These are phyloP conservation scores for Russula vinacea DNA, from an alignment of 768 basidiomycete genomes.

Conservation along the genomic window DNA sequence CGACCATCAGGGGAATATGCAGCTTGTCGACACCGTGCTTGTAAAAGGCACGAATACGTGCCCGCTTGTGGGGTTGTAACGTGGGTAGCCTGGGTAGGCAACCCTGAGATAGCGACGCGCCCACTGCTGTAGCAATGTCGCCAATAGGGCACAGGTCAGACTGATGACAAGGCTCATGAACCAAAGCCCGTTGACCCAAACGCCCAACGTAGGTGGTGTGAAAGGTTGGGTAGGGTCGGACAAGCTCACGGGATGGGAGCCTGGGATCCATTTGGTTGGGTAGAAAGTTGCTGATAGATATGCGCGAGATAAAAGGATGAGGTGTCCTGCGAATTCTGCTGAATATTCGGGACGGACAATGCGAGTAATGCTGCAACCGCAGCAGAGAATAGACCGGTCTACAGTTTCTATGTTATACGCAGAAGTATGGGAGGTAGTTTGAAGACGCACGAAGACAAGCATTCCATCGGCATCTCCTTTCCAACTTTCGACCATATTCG, in stretches of 20 bases:
- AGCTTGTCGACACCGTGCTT: conserved; percentile 42
- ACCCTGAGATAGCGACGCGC: conserved; percentile 39
- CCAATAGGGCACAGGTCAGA: conserved; percentile 44
- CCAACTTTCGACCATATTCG: conserved; percentile 18
- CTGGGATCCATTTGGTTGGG: conserved; percentile 1
- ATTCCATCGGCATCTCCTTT: conserved; percentile 25
- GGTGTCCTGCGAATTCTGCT: neutral
- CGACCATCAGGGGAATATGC: conserved; percentile 42
- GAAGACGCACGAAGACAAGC: conserved; percentile 15
- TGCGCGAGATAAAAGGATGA: conserved; percentile 10
- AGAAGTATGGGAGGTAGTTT: neutral
- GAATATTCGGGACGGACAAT: conserved; percentile 14
- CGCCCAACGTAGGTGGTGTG: conserved; percentile 33
- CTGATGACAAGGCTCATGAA: conserved; percentile 40
- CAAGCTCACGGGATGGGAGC: neutral
- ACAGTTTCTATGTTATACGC: neutral
- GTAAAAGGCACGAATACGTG: conserved; percentile 41
- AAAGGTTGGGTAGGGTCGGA: conserved; percentile 15
- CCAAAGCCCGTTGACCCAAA: conserved; percentile 45
- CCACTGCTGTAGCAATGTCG: conserved; percentile 52
- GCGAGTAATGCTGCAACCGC: conserved; percentile 22
- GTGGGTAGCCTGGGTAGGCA: conserved; percentile 35
- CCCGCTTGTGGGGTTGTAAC: conserved; percentile 37
- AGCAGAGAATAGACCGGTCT: conserved; percentile 28
- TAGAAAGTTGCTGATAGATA: conserved; percentile 5